Conservation (phyloP, 495 filamentous ascomycete genomes). For the Baudoinia panamericana region DNA sequence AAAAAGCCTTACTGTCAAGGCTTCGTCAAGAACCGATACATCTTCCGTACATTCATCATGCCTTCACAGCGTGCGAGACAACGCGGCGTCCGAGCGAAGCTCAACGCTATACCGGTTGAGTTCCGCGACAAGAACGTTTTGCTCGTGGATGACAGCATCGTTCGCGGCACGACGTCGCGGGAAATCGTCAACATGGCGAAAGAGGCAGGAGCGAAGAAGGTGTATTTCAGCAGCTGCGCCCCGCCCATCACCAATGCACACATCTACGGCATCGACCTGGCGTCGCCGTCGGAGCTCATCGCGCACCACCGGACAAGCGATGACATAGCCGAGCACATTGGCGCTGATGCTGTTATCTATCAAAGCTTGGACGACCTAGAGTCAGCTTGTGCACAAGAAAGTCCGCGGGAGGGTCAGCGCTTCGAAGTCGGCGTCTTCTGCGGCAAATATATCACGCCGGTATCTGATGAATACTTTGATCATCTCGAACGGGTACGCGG, state of each 20-base stretch:
- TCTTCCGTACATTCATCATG: conserved; percentile 95
- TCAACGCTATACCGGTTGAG: conserved; percentile 76
- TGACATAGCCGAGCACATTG: conserved; percentile 66
- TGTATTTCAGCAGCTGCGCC: conserved; percentile 79
- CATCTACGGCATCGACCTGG: conserved; percentile 85
- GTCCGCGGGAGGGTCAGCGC: conserved; percentile 42
- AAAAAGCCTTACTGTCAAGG: conserved; percentile 71
- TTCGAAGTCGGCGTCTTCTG: conserved; percentile 98
- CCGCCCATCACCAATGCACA: conserved; percentile 71
- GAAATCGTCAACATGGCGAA: conserved; percentile 92
- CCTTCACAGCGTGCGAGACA: conserved; percentile 73
- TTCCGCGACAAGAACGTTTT: conserved; percentile 76
- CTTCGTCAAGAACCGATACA: conserved; percentile 92
- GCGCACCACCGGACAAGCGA: conserved; percentile 60
- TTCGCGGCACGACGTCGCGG: conserved; percentile 77
- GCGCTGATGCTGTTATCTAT: conserved; percentile 85
- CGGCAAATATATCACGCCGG: conserved; percentile 75
- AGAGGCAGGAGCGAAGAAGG: conserved; percentile 79
- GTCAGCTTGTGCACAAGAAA: conserved; percentile 61
- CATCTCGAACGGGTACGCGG: conserved; percentile 67
- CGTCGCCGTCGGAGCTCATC: conserved; percentile 68
- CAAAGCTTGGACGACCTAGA: conserved; percentile 76
- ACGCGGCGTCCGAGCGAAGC: conserved; percentile 62
- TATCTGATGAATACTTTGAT: conserved; percentile 72
- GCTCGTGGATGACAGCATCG: conserved; percentile 86